Evolutionary conservation across 192 early-diverging fungal genomes (phyloP), one percentile per base, ranked within the genome.

Genomic region (Spizellomyces punctatus): DNA sequence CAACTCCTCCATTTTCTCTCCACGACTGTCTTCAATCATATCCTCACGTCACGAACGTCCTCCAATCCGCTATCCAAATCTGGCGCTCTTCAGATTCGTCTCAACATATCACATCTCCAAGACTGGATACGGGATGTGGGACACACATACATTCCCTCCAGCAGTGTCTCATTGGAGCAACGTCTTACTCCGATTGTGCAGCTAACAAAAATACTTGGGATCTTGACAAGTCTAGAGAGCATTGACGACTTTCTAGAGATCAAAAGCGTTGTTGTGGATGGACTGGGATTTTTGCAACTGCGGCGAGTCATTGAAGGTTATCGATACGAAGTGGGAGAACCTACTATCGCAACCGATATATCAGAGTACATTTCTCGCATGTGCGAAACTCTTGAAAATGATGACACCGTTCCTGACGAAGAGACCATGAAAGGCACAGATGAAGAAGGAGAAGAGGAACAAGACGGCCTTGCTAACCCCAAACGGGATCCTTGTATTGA

Each of bases 251-350:
- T 90, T 79, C 84, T 95, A 46, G 88, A 92, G 64, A 91, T 89
- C 10, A 88, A 85, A 42, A 22, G 64, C 8, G 67, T 84, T 85
- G 59, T 42, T 66, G 83, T 91, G 67, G 84, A 89, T 58, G 60
- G 82, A 16, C 57, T 86, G 7, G 69, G 72, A 10, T 68, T 63
- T 16, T 83, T 87, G 42, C 93, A 95, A 71, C 83, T 93, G 42
- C 87, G 89, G 57, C 82, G 89, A 5, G 87, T 84, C 10, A 87
- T 95, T 54, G 82, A 84, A 27, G 80, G 85, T 49, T 98, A 98
- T 75, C 83, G 89, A 16, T 98, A 95, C 76, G 96, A 98, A 72
- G 91, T 94, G 10, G 90, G 89, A 41, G 96, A 98, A 69, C 70
- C 82, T 10, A 67, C 83, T 6, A 76, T 96, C 56, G 71, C 86